Evolutionary conservation across 2,329 filamentous ascomycete genomes (phyloP).

Genomic region (Claviceps africana): DNA sequence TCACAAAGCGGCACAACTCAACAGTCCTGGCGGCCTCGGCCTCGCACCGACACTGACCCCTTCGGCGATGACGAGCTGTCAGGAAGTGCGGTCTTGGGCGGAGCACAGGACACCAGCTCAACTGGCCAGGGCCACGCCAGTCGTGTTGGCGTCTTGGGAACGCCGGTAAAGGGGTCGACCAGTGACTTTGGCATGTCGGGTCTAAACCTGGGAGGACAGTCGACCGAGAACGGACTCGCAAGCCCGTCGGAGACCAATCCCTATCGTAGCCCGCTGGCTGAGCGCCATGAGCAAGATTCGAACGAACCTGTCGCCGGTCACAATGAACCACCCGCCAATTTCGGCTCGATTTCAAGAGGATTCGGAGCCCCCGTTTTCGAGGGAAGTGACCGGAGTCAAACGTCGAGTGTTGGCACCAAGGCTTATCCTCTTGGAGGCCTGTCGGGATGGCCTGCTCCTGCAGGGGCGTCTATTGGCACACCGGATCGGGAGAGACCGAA

Average conservation of each 20-base stretch:
- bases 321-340: conserved; percentile 30
- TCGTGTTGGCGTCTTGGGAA: conserved; percentile 33
- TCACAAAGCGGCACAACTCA: conserved; percentile 26
- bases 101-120: conserved; percentile 54
- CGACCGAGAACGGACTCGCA: conserved; percentile 52
- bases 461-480: conserved; percentile 45
- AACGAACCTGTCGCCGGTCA: conserved; percentile 34
- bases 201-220: conserved; percentile 41
- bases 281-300: conserved; percentile 53
- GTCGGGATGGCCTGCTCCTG: conserved; percentile 46
- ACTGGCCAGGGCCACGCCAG: conserved; percentile 14
- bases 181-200: conserved; percentile 51
- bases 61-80: conserved; percentile 54
- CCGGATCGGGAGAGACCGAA: conserved; percentile 50
- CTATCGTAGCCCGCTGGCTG: conserved; percentile 77
- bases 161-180: conserved; percentile 38
- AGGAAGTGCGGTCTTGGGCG: conserved; percentile 61
- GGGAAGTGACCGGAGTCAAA: conserved; percentile 82
- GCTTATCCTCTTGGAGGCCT: conserved; percentile 54
- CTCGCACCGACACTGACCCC: conserved; percentile 60
- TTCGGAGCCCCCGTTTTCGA: conserved; percentile 41
- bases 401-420: conserved; percentile 72
- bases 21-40: conserved; percentile 43
- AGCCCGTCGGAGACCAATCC: conserved; percentile 95
- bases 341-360: conserved; percentile 40